A percentile compares a stretch with the other conserved stretches of the same genome.
These are phyloP conservation scores for Aspergillus ruber DNA, from an alignment of 2,329 filamentous ascomycete species.

Conservation along the genomic window DNA sequence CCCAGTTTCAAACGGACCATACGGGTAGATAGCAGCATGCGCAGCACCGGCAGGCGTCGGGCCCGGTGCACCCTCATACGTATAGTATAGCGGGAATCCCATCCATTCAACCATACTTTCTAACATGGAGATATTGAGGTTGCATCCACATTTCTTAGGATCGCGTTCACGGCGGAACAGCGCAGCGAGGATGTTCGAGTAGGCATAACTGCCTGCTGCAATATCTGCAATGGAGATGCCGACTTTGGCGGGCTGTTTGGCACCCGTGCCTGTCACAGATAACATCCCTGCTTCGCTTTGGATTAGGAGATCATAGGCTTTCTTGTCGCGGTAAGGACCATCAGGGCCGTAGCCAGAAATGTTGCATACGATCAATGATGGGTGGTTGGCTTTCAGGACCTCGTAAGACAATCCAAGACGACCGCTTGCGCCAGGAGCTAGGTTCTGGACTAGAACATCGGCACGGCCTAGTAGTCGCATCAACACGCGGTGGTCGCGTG, in stretches of 20 bases:
- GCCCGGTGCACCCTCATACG: slow-evolving; percentile 40
- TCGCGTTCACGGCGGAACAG: slow-evolving; percentile 39
- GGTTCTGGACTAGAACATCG: slow-evolving; percentile 50
- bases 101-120: slow-evolving; percentile 57
- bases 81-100: slow-evolving; percentile 51
- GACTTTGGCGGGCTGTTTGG: slow-evolving; percentile 42
- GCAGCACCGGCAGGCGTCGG: slow-evolving; percentile 46
- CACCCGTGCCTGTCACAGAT: slow-evolving; percentile 44
- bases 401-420: slow-evolving; percentile 46
- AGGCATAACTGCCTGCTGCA: slow-evolving; percentile 48
- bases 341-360: slow-evolving; percentile 49
- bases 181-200: slow-evolving; percentile 47
- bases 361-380: slow-evolving; percentile 47
- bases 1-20: slow-evolving; percentile 49
- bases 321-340: slow-evolving; percentile 49
- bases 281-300: slow-evolving; percentile 51
- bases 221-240: slow-evolving; percentile 53
- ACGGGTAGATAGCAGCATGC: slow-evolving; percentile 52
- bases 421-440: slow-evolving; percentile 45
- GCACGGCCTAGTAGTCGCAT: slow-evolving; percentile 39
- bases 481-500: slow-evolving; percentile 39
- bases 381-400: slow-evolving; percentile 36
- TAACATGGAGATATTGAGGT: slow-evolving; percentile 53
- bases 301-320: slow-evolving; percentile 51
- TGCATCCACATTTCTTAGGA: slow-evolving; percentile 44